Evolutionary conservation across 2,329 filamentous ascomycete species (phyloP), one percentile per base, ranked within the genome.

Genomic region (Ramularia collo-cygni): DNA sequence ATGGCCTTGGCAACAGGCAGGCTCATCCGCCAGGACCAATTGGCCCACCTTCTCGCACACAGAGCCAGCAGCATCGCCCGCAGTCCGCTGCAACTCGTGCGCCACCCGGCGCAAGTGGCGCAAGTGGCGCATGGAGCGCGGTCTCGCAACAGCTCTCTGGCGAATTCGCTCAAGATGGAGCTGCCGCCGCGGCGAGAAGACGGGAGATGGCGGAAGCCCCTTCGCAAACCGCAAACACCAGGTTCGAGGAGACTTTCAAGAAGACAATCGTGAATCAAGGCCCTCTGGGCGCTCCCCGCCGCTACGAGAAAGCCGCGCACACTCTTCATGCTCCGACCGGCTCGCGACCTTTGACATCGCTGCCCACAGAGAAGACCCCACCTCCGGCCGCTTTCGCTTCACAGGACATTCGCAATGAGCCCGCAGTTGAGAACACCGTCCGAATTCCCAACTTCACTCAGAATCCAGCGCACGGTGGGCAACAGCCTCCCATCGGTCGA

Each of bases 221-320:
- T 8, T 37, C 35, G 5, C 24, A 38, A 27, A 21, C 38, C 8
- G 37, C 45, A 30, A 43, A 51, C 28, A 42, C 47, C 35, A 50
- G 43, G 2, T 52, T 57, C 47, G 55, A 53, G 34, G 59, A 63
- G 48, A 63, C 60, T 1, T 63, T 62, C 51, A 59, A 57, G 48
- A 54, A 62, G 47, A 61, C 58, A 3, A 47, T 51, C 12, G 37
- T 43, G n/a, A 44, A 49, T 14, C 41, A 45, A 37, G 44, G 45
- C 19, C 52, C 45, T 35, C 52, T 58, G 30, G 58, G 57, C 24
- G 56, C 38, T 1, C 48, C 53, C 17, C 56, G 60, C 15, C 44
- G 46, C 8, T 54, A 54, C 33, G 52, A 52, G 8, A 44, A 45
- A 17, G 47, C 53, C 8, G 53, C 61, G 41, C 50, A 56, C 37